Base-by-base conservation (phyloP, 1,139 yeast genomes). In the Schizosaccharomyces versatilis region DNA sequence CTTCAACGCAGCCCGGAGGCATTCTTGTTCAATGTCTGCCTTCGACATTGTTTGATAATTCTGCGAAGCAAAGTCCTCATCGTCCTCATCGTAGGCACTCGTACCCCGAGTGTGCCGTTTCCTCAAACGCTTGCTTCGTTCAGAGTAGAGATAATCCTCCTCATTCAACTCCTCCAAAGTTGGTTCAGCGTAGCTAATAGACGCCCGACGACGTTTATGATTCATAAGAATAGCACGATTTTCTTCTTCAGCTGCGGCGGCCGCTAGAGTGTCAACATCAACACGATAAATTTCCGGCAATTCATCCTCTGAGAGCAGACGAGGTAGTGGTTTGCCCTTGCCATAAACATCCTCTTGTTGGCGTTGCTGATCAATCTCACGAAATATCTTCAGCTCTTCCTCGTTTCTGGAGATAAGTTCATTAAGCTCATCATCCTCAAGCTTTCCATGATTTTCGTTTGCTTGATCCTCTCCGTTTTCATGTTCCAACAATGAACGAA, bases 371-470 rank as follows among this genome's bases (percentile, higher is more conserved):
- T 90, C 98, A 69, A 90, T 76, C 61, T 78, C 65, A 49, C 73
- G 71, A 66, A 88, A 90, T 38, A 81, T 61, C 5, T 62, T 71
- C 57, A 78, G 74, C 64, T 90, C 98, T 0, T 73, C 80, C 38
- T 86, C 96, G 59, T 72, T 69, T 65, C 98, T 79, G 1, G 97
- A 95, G 56, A 88, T 73, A 58, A 88, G 76, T 58, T 81, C 93
- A 67, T 90, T 90, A 64, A 90, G 71, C 64, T 88, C 97, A 41
- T 81, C 90, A 62, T 84, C 94, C 61, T 81, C 84, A 57, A 81
- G 68, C 24, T 55, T 54, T 5, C 52, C 39, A 14, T 53, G 39
- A 44, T 15, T 17, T 32, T 19, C 10, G 58, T 75, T 78, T 36
- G 73, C 77, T 44, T 73, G 76, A 56, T 75, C 78, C 47, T 71